Conservation (phyloP, 2,329 filamentous ascomycete species). For the Atkinsonella texensis region DNA sequence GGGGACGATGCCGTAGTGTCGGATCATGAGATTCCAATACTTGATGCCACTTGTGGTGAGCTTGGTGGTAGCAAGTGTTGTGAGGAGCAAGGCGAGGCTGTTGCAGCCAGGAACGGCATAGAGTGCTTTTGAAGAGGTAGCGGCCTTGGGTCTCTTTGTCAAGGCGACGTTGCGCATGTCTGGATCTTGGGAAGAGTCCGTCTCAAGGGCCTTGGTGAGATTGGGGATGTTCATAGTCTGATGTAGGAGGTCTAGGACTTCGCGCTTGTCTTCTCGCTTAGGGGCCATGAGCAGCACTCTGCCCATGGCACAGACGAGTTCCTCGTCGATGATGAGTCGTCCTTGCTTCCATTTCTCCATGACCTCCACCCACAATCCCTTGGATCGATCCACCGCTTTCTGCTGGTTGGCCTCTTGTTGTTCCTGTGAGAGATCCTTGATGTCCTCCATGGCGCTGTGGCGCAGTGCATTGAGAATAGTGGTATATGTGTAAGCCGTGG, state of each 20-base stretch:
- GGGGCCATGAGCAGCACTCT: constrained; percentile 57
- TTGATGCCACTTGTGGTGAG: constrained; percentile 49
- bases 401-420: constrained; percentile 23
- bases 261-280: constrained; percentile 48
- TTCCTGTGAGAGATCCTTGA: constrained; percentile 15
- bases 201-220: constrained; percentile 22
- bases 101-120: constrained; percentile 39
- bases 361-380: constrained; percentile 71
- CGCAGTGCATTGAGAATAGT: constrained; percentile 71
- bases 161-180: constrained; percentile 13
- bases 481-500: constrained; percentile 64
- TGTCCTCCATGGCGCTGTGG: constrained; percentile 15
- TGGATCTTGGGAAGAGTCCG: constrained; percentile 11
- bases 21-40: constrained; percentile 69
- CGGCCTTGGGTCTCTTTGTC: not conserved
- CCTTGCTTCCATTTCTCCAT: constrained; percentile 64
- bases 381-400: constrained; percentile 50
- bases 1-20: constrained; percentile 49
- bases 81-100: constrained; percentile 57
- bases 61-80: constrained; percentile 48
- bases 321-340: constrained; percentile 61
- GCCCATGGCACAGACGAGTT: constrained; percentile 71
- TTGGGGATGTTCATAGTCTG: constrained; percentile 70
- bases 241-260: constrained; percentile 64
- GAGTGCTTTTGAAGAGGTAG: constrained; percentile 10